Base-by-base conservation (phyloP, 352 stramenopile species). In the Sclerospora graminicola region DNA sequence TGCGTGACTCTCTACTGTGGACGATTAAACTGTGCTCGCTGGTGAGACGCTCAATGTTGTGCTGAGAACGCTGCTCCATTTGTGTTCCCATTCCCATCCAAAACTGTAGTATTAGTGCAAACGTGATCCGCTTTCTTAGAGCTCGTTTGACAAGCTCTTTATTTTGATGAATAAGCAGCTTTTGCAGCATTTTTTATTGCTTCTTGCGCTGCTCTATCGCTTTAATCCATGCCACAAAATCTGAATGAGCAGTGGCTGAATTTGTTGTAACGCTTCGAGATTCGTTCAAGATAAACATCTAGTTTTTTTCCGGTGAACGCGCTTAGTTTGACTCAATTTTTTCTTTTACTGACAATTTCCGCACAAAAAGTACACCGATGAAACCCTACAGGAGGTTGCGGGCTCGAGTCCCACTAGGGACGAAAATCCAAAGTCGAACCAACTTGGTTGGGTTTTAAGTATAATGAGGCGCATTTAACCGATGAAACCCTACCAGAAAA, bases 101-200 rank as follows among this genome's bases (percentile, higher is more conserved):
- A n/a, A 48, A 23, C 7, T 27, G 38, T 16, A 15, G 23, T 41
- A 51, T 21, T 28, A 43, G 19, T 20, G 47, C 29, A 41, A 19
- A 8, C 9, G 52, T 29, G 8, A 11, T 54, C 55, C 51, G 60
- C 23, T 50, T 65, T 15, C 31, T 40, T 51, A 27, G 48, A 31
- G 45, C 35, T 0, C 19, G 26, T 18, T 41, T 32, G 41, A 31
- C 24, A 4, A 40, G 26, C 26, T 47, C 48, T 8, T 14, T 34
- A 21, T 9, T 26, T 4, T 27, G 32, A 45, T 30, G 50, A 40
- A 38, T 20, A 8, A 64, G 23, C 15, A 64, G 19, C 30, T 41
- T 60, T 0, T 41, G 36, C 15, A 65, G 18, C 11, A 48, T 26
- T 2, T 28, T 14, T 23, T 11, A 30, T 42, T 54, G 45, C 13